Conservation (phyloP, 352 stramenopile species). For the Phytophthora pisi region DNA sequence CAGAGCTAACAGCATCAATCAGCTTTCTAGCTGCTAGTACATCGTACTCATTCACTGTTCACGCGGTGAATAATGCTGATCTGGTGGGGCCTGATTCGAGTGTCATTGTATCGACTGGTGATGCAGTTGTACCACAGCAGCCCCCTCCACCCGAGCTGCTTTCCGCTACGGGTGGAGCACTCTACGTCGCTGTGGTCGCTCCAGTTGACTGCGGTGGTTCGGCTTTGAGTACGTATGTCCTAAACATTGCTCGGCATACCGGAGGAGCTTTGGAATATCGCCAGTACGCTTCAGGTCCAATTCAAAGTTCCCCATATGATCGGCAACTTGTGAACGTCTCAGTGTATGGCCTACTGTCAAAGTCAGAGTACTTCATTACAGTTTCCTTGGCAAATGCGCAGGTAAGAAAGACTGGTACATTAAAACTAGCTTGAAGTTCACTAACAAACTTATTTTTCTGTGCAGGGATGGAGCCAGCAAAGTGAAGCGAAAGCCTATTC, state of each 20-base stretch:
- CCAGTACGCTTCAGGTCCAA: slow-evolving; percentile 10
- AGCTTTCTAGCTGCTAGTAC: slow-evolving; percentile 35
- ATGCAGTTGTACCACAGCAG: slow-evolving; percentile 15
- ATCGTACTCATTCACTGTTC: slow-evolving; percentile 38
- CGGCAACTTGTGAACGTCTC: slow-evolving; percentile 29
- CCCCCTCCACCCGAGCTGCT: slow-evolving; percentile 36
- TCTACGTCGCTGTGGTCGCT: slow-evolving; percentile 42
- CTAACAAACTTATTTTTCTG: slow-evolving; percentile 7
- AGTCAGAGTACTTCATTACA: slow-evolving; percentile 43
- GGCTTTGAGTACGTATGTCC: slow-evolving; percentile 22
- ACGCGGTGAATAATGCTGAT: slow-evolving; percentile 32
- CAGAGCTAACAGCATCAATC: slow-evolving; percentile 7
- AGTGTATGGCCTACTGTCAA: slow-evolving; percentile 39
- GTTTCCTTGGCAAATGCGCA: slow-evolving; percentile 22
- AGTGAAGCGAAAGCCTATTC: slow-evolving; percentile 31
- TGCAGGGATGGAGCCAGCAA: slow-evolving; percentile 43
- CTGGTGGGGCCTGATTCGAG: slow-evolving; percentile 10
- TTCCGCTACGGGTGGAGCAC: slow-evolving; percentile 48
- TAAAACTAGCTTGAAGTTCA: not conserved
- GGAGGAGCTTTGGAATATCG: slow-evolving; percentile 20
- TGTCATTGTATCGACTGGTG: slow-evolving; percentile 19
- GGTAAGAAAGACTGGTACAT: slow-evolving; percentile 12
- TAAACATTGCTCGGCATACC: slow-evolving; percentile 40
- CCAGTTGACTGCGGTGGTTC: slow-evolving; percentile 49
- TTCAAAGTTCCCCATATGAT: slow-evolving; percentile 15